Base-by-base conservation (phyloP, 148 eudicot genomes). In the Spergularia bocconei region DNA sequence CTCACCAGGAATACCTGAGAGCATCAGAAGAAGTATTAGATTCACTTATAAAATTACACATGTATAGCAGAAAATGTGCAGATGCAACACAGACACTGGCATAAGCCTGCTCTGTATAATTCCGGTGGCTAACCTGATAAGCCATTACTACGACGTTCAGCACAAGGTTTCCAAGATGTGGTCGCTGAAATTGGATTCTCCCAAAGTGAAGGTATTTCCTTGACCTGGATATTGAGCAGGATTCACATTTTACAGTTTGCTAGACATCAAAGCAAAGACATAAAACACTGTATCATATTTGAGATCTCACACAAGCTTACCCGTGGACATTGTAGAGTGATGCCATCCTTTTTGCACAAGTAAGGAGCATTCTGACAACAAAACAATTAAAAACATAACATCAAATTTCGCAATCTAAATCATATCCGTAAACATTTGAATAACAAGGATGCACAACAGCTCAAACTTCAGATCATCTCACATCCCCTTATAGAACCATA, bases 111-210 rank as follows among this genome's bases (percentile, higher is more conserved):
- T 67, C 21, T 48, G 9, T 41, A 14, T 29, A 59, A 38, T 53
- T 57, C 63, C 15, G 36, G 10, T 41, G 9, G 58, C 38, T 38
- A 74, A 95, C 99, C 93, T 89, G 96, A 83, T 75, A 89, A 73
- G 80, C 84, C 86, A 68, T 81, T 82, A 79, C 55, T 85, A 19
- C 67, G 89, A 36, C 93, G 90, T 79, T 90, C 97, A 23, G 97
- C 97, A 84, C 97, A 95, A 39, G 99, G 87, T 82, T 92, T 95
- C 97, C 99, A 95, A 21, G 99, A 92, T 13, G 97, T 95, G 44
- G 93, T 92, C 69, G 99, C 96, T 63, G 97, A 85, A 73, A 82
- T 73, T 72, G 99, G 99, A 82, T 95, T 95, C 83, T 95, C 99
- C 99, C 99, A 92, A 4, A 92, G 88, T 7, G 97, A 92, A 73